These are phyloP conservation scores for Chrysochromulina parva DNA, from an alignment of 78 protist species.

Conservation along the genomic window DNA sequence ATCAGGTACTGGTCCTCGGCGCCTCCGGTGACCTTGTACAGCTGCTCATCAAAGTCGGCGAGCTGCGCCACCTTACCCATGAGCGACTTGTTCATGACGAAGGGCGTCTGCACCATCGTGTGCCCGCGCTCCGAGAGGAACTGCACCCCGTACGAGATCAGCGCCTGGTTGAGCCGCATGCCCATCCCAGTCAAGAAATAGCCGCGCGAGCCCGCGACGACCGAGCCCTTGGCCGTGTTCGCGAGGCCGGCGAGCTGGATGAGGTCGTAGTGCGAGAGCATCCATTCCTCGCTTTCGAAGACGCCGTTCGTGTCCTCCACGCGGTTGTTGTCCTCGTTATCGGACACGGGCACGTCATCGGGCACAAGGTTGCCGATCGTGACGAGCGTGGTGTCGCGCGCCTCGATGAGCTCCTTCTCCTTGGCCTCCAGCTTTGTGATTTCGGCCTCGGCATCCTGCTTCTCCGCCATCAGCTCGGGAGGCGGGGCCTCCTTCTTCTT, in stretches of 20 bases:
- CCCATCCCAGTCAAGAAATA: slow-evolving; percentile 90
- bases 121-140: slow-evolving; percentile 66
- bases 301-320: slow-evolving; percentile 47
- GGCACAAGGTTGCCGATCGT: slow-evolving; percentile 91
- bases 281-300: slow-evolving; percentile 6
- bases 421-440: not conserved
- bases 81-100: slow-evolving; percentile 84
- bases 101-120: slow-evolving; percentile 92
- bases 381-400: slow-evolving; percentile 39
- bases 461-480: slow-evolving; percentile 19
- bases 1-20: slow-evolving; percentile 90
- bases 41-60: slow-evolving; percentile 97
- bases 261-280: slow-evolving; percentile 72
- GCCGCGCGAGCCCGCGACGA: slow-evolving; percentile 92
- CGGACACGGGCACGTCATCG: slow-evolving; percentile 77
- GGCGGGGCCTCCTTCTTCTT: slow-evolving; percentile 26
- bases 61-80: slow-evolving; percentile 97
- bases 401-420: slow-evolving; percentile 39
- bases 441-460: slow-evolving; percentile 7
- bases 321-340: slow-evolving; percentile 76
- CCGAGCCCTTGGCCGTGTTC: slow-evolving; percentile 56
- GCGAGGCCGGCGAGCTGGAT: slow-evolving; percentile 51
- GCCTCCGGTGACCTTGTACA: slow-evolving; percentile 87
- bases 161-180: slow-evolving; percentile 84
- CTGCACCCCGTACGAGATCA: slow-evolving; percentile 81